phyloP scores from a whole-genome alignment of 2,329 filamentous ascomycete genomes.

The Teratosphaeriaceae sp. region DNA sequence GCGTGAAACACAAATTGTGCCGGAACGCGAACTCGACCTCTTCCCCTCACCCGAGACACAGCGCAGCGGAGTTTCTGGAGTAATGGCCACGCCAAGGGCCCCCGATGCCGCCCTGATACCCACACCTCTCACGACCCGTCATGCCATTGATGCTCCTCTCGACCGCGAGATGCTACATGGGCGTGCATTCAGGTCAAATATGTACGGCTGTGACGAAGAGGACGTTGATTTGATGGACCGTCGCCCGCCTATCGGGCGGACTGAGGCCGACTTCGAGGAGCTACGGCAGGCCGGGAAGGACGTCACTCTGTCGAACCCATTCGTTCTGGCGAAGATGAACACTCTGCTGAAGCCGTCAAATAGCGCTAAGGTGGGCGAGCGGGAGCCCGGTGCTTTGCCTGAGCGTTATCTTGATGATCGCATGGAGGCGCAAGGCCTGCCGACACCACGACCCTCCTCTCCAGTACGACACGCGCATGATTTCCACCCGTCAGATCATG shows the following conservation, averaged over 20 bases:
- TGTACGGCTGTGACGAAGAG: conserved; percentile 32
- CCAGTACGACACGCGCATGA: conserved; percentile 13
- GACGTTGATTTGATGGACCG: conserved; percentile 20
- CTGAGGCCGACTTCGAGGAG: conserved; percentile 25
- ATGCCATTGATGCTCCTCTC: not conserved
- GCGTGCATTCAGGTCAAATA: conserved; percentile 22
- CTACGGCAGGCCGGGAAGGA: conserved; percentile 27
- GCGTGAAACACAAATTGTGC: not conserved
- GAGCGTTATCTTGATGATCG: not conserved
- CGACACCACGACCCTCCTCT: conserved; percentile 28
- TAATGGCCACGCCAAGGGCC: too few relatives aligned
- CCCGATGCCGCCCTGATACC: not conserved
- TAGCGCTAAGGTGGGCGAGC: too few relatives aligned
- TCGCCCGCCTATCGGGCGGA: conserved; percentile 12
- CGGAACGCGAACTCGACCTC: conserved; percentile 1
- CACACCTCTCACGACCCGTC: not conserved
- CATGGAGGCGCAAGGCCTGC: conserved; percentile 9
- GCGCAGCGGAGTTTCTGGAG: not conserved
- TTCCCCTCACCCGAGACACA: conserved; percentile 3
- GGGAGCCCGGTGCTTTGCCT: not conserved
- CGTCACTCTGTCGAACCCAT: conserved; percentile 39
- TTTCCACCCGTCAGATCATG: conserved; percentile 18
- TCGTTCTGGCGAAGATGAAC: conserved; percentile 45
- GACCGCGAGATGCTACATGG: not conserved
- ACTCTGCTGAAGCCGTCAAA: conserved; percentile 5